Evolutionary conservation across 192 early-diverging fungal genomes (phyloP), one percentile per base, ranked within the genome.

Genomic region (Rhizoclosmatium globosum): DNA sequence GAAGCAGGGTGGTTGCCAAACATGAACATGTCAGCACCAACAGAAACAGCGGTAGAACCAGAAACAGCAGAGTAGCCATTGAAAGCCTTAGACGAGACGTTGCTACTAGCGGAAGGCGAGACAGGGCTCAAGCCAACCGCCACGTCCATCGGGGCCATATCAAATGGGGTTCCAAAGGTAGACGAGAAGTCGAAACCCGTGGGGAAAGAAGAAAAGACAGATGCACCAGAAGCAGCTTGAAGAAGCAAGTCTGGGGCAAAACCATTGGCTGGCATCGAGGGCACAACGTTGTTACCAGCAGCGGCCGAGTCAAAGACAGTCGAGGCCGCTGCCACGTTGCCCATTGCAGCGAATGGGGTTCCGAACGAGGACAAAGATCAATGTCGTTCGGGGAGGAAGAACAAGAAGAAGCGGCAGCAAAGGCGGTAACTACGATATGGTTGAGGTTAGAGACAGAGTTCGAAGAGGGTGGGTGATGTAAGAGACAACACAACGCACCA

Each of bases 101-200:
- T 71, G 70, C 56, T 71, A 71, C 47, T 38, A 71, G 50, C 70
- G 21, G 23, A 46, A 23, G 70, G 47, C 70, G 70, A 71, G 42
- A 7, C 47, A 39, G 4, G 4, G 70, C 70, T 71, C 70, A 39
- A 71, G 70, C 47, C 70, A 57, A 48, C 21, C 9, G 70, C 50
- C 70, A 71, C 70, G 70, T 58, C 70, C 70, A 71, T 71, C 70
- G 47, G 21, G 50, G 70, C 70, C 44, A 47, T 21, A 21, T 19
- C 67, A 39, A 58, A 71, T 57, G 70, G 70, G 70, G 70, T 71
- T 57, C 70, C 70, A 71, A 71, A 57, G 19, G 70, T 3, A 46
- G 70, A 23, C n/a, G 38, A 3, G 21, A 43, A 57, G 53, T 48
- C 53, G 44, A 71, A 71, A 58, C 38, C 23, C 2, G 41, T 21